Conservation (phyloP, 495 filamentous ascomycete genomes). For the Glonium stellatum region DNA sequence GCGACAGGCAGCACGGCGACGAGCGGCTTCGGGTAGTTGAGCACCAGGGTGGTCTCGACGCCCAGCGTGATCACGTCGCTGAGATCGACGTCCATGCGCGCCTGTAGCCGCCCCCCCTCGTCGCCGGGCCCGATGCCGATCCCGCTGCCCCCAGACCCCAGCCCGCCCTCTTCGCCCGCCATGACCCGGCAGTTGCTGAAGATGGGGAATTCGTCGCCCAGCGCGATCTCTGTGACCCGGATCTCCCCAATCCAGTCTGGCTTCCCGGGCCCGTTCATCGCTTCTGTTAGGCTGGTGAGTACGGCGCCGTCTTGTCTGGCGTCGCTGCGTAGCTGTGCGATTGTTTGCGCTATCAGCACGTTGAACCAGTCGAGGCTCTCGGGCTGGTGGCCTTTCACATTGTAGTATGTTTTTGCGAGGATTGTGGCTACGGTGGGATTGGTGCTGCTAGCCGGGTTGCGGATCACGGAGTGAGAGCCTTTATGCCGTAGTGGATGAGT, state of each 20-base stretch:
- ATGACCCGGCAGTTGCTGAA: conserved; percentile 97
- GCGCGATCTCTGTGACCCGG: conserved; percentile 79
- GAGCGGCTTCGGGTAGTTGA: conserved; percentile 86
- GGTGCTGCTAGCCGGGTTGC: conserved; percentile 37
- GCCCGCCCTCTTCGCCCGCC: conserved; percentile 59
- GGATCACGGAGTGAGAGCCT: conserved; percentile 42
- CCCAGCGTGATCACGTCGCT: conserved; percentile 92
- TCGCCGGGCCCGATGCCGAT: conserved; percentile 32
- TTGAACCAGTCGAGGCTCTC: conserved; percentile 99
- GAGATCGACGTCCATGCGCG: conserved; percentile 92
- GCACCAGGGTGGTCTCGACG: conserved; percentile 82
- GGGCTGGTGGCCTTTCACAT: conserved; percentile 91
- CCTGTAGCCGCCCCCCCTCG: conserved; percentile 71
- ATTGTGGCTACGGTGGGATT: conserved; percentile 72
- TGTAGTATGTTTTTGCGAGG: conserved; percentile 95
- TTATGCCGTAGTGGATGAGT: conserved; percentile 25
- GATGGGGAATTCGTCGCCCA: conserved; percentile 96
- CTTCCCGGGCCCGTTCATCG: conserved; percentile 76
- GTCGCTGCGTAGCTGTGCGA: conserved; percentile 88
- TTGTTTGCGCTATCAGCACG: conserved; percentile 91
- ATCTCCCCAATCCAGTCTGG: conserved; percentile 92
- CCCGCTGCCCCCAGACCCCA: conserved; percentile 6
- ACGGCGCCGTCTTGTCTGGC: conserved; percentile 87
- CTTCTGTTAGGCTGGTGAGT: conserved; percentile 80
- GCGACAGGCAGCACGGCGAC: conserved; percentile 91